phyloP scores from a whole-genome alignment of 345 rosid genomes.

The Erodium maritimum region DNA sequence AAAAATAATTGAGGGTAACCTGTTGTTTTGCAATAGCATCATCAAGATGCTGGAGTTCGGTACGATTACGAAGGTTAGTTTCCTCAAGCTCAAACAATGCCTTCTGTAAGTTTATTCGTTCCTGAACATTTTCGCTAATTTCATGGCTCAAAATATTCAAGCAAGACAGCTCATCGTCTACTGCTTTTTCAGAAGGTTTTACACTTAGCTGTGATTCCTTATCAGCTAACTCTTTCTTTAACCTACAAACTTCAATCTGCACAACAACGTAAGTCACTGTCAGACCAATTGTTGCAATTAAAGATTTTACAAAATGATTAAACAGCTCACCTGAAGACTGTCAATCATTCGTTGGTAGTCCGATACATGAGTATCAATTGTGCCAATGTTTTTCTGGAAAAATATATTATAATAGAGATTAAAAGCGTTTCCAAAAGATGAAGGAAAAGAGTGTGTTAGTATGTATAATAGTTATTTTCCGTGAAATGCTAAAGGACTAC shows the following conservation, averaged over 20 bases:
- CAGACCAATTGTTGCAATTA: not conserved
- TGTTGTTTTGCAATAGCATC: constrained; percentile 70
- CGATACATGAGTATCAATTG: constrained; percentile 72
- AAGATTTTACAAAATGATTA: constrained; percentile 6
- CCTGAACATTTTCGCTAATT: constrained; percentile 92
- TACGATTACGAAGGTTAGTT: constrained; percentile 56
- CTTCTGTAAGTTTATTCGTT: constrained; percentile 84
- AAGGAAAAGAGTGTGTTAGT: not conserved
- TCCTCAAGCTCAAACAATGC: constrained; percentile 92
- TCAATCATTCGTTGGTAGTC: constrained; percentile 98
- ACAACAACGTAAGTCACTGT: constrained; percentile 8
- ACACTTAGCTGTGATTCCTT: constrained; percentile 65
- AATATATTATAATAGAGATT: not conserved
- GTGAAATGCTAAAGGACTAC: not conserved
- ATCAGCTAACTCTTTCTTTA: constrained; percentile 79
- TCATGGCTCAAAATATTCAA: constrained; percentile 79
- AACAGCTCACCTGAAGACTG: constrained; percentile 62
- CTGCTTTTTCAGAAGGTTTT: constrained; percentile 65
- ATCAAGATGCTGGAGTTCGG: constrained; percentile 80
- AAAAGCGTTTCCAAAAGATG: not conserved
- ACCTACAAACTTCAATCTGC: constrained; percentile 66
- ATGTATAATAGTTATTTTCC: not conserved
- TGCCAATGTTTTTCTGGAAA: constrained; percentile 85
- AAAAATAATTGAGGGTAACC: constrained; percentile 22
- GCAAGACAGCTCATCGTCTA: constrained; percentile 80